Percentiles rank a stretch among this genome's conserved stretches.
Evolutionary conservation across 2,329 filamentous ascomycete genomes (phyloP).

Genomic region (Calonectria crousiana): DNA sequence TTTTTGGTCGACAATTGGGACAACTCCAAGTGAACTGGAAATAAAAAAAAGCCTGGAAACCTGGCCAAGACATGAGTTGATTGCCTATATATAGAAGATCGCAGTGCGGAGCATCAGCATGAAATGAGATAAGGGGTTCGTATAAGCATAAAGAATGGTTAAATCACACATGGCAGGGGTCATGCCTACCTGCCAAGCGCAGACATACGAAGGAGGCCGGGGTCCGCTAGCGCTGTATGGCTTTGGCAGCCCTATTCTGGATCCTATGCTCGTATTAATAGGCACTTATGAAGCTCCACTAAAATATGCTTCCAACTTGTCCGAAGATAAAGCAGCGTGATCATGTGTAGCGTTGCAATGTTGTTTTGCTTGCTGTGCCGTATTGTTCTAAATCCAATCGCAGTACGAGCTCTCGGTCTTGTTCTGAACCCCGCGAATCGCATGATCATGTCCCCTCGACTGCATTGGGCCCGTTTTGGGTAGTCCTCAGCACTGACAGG

Average conservation of each 20-base stretch:
- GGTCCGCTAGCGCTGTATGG: background rate
- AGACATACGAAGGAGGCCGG: background rate
- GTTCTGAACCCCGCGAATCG: background rate
- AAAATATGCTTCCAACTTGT: background rate
- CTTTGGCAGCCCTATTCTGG: background rate
- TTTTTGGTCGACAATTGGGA: background rate
- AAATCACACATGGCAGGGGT: background rate
- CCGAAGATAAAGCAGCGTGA: background rate
- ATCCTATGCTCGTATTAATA: background rate
- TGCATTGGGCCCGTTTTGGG: background rate
- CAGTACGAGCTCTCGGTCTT: background rate
- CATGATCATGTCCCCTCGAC: background rate
- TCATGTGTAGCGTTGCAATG: background rate
- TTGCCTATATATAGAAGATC: background rate
- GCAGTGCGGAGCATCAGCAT: background rate
- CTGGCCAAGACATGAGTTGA: background rate
- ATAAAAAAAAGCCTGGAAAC: background rate
- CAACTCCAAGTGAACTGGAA: background rate
- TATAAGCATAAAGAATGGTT: slow-evolving; percentile 1
- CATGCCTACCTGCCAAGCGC: background rate
- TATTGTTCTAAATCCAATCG: background rate
- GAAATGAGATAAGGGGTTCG: background rate
- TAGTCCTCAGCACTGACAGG: background rate
- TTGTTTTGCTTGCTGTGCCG: background rate
- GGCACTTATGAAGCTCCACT: background rate